These are phyloP conservation scores for Suhomyces kilbournensis DNA, from an alignment of 805 yeast genomes.

Conservation along the genomic window DNA sequence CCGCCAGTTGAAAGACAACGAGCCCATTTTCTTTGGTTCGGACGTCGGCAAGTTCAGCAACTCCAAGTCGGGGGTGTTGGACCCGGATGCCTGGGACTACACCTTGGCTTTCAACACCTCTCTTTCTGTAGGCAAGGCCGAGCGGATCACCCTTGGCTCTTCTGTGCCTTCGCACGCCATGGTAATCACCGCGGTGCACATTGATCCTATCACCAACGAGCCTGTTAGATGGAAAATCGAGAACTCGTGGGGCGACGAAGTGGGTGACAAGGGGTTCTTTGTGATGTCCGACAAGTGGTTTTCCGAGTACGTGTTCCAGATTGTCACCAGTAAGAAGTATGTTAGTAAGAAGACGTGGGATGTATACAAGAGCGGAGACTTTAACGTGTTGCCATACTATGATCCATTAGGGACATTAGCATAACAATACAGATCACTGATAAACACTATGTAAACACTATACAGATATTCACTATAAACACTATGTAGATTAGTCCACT, in stretches of 20 bases:
- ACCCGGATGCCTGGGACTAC: slow-evolving; percentile 66
- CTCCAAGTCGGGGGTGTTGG: slow-evolving; percentile 66
- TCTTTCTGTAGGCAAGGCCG: slow-evolving; percentile 56
- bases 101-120: slow-evolving; percentile 51
- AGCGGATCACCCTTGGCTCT: slow-evolving; percentile 66
- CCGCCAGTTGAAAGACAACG: slow-evolving; percentile 64
- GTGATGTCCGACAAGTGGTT: slow-evolving; percentile 46
- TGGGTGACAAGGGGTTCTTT: slow-evolving; percentile 41
- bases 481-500: background rate
- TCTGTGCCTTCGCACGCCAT: slow-evolving; percentile 89
- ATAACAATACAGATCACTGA: no score
- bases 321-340: slow-evolving; percentile 37
- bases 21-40: slow-evolving; percentile 84
- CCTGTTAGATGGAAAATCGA: slow-evolving; percentile 46
- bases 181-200: slow-evolving; percentile 78
- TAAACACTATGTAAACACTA: no score
- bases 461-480: no score
- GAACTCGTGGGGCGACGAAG: slow-evolving; percentile 43
- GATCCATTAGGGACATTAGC: slow-evolving; percentile 47
- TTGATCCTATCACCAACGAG: slow-evolving; percentile 46
- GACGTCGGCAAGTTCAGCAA: slow-evolving; percentile 82
- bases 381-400: slow-evolving; percentile 32
- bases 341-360: slow-evolving; percentile 36
- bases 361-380: slow-evolving; percentile 33
- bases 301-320: slow-evolving; percentile 41